phyloP scores from a whole-genome alignment of 768 basidiomycete species.

The Boletus vermiculosoides region DNA sequence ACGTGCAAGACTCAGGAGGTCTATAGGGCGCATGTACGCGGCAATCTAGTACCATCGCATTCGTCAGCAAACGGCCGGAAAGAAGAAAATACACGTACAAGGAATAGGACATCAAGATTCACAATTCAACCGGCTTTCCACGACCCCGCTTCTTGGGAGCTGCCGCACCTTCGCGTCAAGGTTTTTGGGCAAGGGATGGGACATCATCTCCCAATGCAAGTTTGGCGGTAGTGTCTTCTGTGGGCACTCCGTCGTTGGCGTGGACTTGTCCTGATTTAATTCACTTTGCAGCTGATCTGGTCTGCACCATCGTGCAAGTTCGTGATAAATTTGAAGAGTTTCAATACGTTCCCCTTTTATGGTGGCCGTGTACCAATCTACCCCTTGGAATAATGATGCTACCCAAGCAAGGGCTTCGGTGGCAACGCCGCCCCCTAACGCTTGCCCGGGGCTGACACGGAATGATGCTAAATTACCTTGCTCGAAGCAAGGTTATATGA shows the following conservation, averaged over 20 bases:
- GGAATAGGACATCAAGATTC: conserved; percentile 13
- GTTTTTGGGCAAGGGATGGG: background rate
- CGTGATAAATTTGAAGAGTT: background rate
- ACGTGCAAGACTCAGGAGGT: conserved; percentile 35
- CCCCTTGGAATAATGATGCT: no score
- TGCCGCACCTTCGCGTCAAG: background rate
- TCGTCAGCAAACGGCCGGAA: background rate
- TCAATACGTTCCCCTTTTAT: background rate
- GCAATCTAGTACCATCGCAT: conserved; percentile 34
- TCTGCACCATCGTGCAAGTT: background rate
- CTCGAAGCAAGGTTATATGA: no score
- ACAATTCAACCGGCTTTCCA: background rate
- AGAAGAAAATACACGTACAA: background rate
- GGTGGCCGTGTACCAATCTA: no score
- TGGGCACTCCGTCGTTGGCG: no score
- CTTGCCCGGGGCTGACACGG: no score
- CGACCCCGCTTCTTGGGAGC: conserved; percentile 2
- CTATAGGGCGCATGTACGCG: conserved; percentile 35
- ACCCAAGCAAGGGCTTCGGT: no score
- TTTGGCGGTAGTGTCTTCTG: background rate
- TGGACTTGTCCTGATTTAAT: background rate
- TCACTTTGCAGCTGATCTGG: background rate
- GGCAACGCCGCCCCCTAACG: no score
- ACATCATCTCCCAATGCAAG: background rate
- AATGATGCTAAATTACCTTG: no score